Percentiles rank a stretch among this genome's conserved stretches.
These are phyloP conservation scores for Debaryomyces sp. DNA, from an alignment of 1,139 yeast genomes.

Conservation along the genomic window DNA sequence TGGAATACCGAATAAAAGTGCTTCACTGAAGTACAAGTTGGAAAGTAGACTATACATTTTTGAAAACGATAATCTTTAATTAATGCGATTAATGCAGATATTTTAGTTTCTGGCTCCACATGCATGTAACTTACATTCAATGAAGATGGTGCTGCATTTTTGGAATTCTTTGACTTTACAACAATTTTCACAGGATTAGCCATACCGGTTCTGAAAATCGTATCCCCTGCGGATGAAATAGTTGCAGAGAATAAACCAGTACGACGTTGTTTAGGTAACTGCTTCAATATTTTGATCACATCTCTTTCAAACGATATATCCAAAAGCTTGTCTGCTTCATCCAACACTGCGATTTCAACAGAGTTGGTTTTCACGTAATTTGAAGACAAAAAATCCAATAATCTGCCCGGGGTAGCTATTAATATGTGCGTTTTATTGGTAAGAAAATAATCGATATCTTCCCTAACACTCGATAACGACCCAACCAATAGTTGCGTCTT, in stretches of 20 bases:
- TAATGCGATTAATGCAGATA: conserved; percentile 59
- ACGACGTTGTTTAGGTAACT: conserved; percentile 85
- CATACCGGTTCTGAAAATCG: conserved; percentile 76
- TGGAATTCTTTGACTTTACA: conserved; percentile 56
- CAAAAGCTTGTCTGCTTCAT: conserved; percentile 89
- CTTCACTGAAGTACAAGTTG: conserved; percentile 85
- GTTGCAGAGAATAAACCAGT: conserved; percentile 95
- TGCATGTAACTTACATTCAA: conserved; percentile 65
- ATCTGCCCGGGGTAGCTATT: conserved; percentile 93
- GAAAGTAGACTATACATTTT: conserved; percentile 84
- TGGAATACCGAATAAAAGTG: conserved; percentile 66
- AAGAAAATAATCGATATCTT: conserved; percentile 66
- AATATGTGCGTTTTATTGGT: conserved; percentile 66
- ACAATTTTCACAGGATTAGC: conserved; percentile 85
- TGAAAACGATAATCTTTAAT: conserved; percentile 58
- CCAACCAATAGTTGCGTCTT: conserved; percentile 80
- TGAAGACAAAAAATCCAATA: conserved; percentile 68
- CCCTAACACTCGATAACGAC: conserved; percentile 69
- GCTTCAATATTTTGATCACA: conserved; percentile 63
- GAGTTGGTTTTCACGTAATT: conserved; percentile 54
- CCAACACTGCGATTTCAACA: conserved; percentile 77
- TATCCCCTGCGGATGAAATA: conserved; percentile 73
- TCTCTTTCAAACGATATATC: conserved; percentile 79
- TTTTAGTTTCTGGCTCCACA: conserved; percentile 61
- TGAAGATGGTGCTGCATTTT: conserved; percentile 57